Evolutionary conservation across 2,329 filamentous ascomycete genomes (phyloP), one percentile per base, ranked within the genome.

Genomic region (Dactylonectria estremocensis): DNA sequence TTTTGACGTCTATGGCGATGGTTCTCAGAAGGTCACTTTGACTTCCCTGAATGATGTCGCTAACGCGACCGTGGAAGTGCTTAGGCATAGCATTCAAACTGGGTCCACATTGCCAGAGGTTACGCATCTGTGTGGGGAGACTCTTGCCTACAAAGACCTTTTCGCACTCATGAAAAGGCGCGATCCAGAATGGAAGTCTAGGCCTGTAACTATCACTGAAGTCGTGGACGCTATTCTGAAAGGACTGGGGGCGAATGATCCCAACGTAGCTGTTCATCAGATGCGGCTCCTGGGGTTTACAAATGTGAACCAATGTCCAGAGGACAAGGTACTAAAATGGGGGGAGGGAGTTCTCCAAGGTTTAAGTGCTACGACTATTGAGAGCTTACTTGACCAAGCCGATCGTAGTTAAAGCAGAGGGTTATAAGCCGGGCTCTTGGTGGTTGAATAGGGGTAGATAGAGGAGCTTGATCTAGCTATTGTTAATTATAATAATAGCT

Each of bases 1-100:
- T 35, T 61, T 61, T 28, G 40, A 33, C 2, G 18, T 61, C 4
- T 61, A 61, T 0, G 58, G 48, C 11, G 40, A 61, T 2, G 48
- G 58, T 8, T n/a, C 8, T n/a, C 48, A 61, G 6, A 43, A 45
- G 46, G 33, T 61, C 3, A 35, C 35, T n/a, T 61, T 61, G n/a
- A 61, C 59, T 2, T 33, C 59, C 16, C 1, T 18, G n/a, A 9
- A 10, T 18, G 43, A 45, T 45, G n/a, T n/a, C n/a, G n/a, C n/a
- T n/a, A n/a, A n/a, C n/a, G n/a, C n/a, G n/a, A n/a, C n/a, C n/a
- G n/a, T n/a, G n/a, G n/a, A n/a, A n/a, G n/a, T n/a, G n/a, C n/a
- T n/a, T n/a, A n/a, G n/a, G n/a, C n/a, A n/a, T n/a, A n/a, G n/a
- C n/a, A n/a, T n/a, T n/a, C n/a, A n/a, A n/a, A n/a, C n/a, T n/a